Conservation (phyloP, 192 early-diverging fungal genomes). For the Mortierella alpina region DNA sequence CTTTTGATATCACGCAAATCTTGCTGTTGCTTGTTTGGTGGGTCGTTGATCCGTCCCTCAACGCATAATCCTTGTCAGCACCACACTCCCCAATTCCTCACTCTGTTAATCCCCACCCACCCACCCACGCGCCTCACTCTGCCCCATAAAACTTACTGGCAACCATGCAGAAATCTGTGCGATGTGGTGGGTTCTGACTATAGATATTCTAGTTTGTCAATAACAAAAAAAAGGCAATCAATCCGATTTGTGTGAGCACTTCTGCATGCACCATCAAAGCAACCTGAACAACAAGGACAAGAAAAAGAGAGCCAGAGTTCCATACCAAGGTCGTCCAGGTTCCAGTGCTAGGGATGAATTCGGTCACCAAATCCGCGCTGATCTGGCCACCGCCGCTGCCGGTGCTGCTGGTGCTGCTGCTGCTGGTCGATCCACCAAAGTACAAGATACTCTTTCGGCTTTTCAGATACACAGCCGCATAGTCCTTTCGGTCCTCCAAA, state of each 20-base stretch:
- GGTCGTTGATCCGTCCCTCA: no score
- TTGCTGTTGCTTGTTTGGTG: no score
- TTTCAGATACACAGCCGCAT: conserved; percentile 11
- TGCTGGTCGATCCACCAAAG: conserved; percentile 5
- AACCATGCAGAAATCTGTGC: conserved; percentile 11
- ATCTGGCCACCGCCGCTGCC: neutral
- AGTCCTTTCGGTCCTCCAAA: conserved; percentile 4
- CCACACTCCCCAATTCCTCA: no score
- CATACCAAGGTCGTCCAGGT: conserved; percentile 6
- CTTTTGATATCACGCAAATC: no score
- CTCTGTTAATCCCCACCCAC: no score
- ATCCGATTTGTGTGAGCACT: neutral
- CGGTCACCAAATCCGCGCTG: conserved; percentile 6
- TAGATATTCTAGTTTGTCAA: neutral
- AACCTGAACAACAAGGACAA: no score
- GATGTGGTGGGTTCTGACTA: conserved; percentile 5
- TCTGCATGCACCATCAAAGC: neutral
- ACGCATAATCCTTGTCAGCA: no score
- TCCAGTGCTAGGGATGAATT: conserved; percentile 13
- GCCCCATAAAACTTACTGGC: conserved; percentile 2
- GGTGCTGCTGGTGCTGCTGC: neutral
- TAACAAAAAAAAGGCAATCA: neutral
- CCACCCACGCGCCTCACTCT: no score
- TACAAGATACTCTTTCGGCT: conserved; percentile 17
- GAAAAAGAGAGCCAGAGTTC: neutral